These are phyloP conservation scores for Grigorovia yakushimaensis DNA, from an alignment of 805 yeast species.

Conservation along the genomic window DNA sequence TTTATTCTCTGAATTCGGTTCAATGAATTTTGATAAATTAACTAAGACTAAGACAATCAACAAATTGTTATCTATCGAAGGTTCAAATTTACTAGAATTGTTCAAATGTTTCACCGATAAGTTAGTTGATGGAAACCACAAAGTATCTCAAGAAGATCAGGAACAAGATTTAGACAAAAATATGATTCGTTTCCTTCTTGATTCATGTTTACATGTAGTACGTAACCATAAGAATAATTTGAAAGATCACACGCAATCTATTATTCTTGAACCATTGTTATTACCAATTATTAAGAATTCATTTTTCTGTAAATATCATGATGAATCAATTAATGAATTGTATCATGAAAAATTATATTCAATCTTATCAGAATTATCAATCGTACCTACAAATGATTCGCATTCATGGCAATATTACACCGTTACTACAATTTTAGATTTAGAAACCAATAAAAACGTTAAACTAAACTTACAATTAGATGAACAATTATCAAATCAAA, in stretches of 20 bases:
- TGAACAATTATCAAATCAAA: constrained; percentile 42
- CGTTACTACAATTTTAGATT: constrained; percentile 29
- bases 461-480: constrained; percentile 40
- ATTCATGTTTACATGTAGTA: constrained; percentile 44
- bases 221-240: constrained; percentile 34
- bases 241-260: constrained; percentile 3
- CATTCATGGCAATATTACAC: constrained; percentile 50
- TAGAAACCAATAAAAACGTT: constrained; percentile 14
- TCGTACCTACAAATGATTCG: constrained; percentile 27
- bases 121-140: too few species aligned
- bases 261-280: constrained; percentile 22
- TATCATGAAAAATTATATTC: constrained; percentile 61
- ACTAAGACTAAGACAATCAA: constrained; percentile 65
- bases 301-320: constrained; percentile 16
- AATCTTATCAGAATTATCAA: constrained; percentile 48
- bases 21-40: constrained; percentile 62
- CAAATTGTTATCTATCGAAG: constrained; percentile 26
- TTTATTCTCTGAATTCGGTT: constrained; percentile 39
- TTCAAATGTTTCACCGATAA: constrained; percentile 9
- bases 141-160: background rate
- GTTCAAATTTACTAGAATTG: constrained; percentile 18
- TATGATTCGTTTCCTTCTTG: constrained; percentile 44
- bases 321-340: constrained; percentile 13
- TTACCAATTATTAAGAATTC: constrained; percentile 24
- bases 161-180: constrained; percentile 5